Conservation (phyloP, 139 green algal species). For the Pleodorina starrii region DNA sequence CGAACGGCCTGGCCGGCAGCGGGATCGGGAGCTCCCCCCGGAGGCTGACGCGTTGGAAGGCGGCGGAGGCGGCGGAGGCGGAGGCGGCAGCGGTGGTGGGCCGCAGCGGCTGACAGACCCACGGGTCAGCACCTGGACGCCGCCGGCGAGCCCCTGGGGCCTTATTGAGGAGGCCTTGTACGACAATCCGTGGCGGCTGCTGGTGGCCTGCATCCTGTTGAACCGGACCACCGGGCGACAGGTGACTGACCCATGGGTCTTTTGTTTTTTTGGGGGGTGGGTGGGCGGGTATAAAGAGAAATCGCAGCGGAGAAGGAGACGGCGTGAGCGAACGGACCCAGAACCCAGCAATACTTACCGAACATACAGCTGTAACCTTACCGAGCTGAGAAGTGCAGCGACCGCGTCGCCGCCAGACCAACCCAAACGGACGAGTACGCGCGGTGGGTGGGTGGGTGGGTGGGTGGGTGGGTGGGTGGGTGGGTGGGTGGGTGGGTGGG, state of each 20-base stretch:
- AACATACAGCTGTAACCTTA: too few relatives aligned
- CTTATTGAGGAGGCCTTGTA: constrained; percentile 90
- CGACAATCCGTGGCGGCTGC: constrained; percentile 91
- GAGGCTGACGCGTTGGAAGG: too few relatives aligned
- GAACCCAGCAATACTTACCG: too few relatives aligned
- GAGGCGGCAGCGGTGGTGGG: not conserved
- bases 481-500: not conserved
- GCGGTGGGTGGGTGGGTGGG: too few relatives aligned
- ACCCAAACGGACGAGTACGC: too few relatives aligned
- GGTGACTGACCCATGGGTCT: too few relatives aligned
- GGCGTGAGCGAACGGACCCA: too few relatives aligned
- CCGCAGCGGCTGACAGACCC: constrained; percentile 30
- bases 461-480: not conserved
- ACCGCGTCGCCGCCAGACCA: too few relatives aligned
- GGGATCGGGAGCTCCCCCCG: not conserved
- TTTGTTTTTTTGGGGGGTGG: too few relatives aligned
- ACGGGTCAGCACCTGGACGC: constrained; percentile 70
- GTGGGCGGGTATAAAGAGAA: too few relatives aligned
- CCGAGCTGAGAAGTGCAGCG: too few relatives aligned
- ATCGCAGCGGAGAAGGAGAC: too few relatives aligned
- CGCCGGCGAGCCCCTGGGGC: constrained; percentile 80
- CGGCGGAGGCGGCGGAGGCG: not conserved
- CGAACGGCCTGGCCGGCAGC: not conserved
- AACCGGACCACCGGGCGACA: constrained; percentile 84
- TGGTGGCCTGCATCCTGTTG: constrained; percentile 79